Evolutionary conservation across 257 asterid genomes (phyloP).

Genomic region (Perilla frutescens): DNA sequence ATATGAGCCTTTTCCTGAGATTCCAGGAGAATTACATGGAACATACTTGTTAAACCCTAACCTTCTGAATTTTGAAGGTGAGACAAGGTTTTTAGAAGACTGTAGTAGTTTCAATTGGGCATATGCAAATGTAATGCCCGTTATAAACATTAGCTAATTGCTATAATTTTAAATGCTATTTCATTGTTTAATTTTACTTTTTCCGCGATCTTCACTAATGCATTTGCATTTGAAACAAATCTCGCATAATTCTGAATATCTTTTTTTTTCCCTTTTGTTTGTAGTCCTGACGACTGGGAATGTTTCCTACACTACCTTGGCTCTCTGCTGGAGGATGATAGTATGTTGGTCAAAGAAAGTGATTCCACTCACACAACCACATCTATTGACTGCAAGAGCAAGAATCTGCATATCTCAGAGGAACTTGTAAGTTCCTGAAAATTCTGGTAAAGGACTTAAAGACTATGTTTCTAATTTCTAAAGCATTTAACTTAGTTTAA

Average conservation of each 20-base stretch:
- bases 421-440: slow-evolving; percentile 66
- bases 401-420: slow-evolving; percentile 56
- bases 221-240: background rate
- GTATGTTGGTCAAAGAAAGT: slow-evolving; percentile 52
- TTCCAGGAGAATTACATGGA: background rate
- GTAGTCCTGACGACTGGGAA: slow-evolving; percentile 98
- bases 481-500: slow-evolving; percentile 39
- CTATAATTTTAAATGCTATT: background rate
- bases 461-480: slow-evolving; percentile 27
- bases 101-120: slow-evolving; percentile 16
- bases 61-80: slow-evolving; percentile 14
- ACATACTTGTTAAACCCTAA: slow-evolving; percentile 20
- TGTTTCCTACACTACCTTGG: slow-evolving; percentile 82
- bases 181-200: slow-evolving; percentile 8
- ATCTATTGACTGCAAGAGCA: slow-evolving; percentile 51
- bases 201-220: slow-evolving; percentile 20
- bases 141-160: too few species aligned
- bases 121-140: too few species aligned
- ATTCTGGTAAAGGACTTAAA: slow-evolving; percentile 31
- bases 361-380: slow-evolving; percentile 46
- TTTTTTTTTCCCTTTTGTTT: slow-evolving; percentile 37
- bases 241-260: slow-evolving; percentile 24
- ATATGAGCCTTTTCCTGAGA: background rate
- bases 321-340: slow-evolving; percentile 85
- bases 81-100: slow-evolving; percentile 15